These are phyloP conservation scores for Shiraia bambusicola DNA, from an alignment of 2,329 filamentous ascomycete species.

Conservation along the genomic window DNA sequence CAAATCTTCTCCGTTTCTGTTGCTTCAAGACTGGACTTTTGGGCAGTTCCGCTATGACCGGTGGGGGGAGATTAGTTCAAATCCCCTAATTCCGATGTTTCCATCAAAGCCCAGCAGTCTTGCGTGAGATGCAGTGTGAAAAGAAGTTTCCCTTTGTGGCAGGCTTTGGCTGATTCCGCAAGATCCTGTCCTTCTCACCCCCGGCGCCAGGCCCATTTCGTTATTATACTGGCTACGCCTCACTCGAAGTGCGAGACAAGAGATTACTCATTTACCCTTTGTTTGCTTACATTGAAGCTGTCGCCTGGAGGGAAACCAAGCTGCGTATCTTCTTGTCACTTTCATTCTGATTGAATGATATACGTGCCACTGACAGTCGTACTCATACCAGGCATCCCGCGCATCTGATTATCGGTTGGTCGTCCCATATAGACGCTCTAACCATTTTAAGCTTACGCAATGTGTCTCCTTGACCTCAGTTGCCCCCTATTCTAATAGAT, in stretches of 20 bases:
- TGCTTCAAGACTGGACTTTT: constrained; percentile 8
- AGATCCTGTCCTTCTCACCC: constrained; percentile 5
- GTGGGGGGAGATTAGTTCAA: constrained; percentile 11
- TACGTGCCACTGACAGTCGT: constrained; percentile 2
- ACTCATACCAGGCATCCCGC: constrained; percentile 11
- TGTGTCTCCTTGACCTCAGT: neutral
- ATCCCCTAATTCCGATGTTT: constrained; percentile 14
- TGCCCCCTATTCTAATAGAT: neutral
- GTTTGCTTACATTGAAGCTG: constrained; percentile 3
- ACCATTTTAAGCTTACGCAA: neutral
- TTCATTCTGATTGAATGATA: neutral
- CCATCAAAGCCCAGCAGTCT: constrained; percentile 4
- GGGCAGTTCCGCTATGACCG: constrained; percentile 13
- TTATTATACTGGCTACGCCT: no score
- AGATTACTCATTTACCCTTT: constrained; percentile 2
- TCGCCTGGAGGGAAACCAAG: neutral
- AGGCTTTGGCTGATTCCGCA: constrained; percentile 4
- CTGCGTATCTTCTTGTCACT: constrained; percentile 3
- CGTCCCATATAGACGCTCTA: neutral
- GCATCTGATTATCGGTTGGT: constrained; percentile 6
- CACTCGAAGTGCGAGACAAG: constrained; percentile 6
- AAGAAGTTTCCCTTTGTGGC: neutral
- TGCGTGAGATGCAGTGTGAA: constrained; percentile 1
- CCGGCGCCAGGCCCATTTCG: constrained; percentile 5
- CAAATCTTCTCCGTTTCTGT: constrained; percentile 6